Conservation (phyloP, 1,139 yeast species). For the Lodderomyces orthopsilosis region DNA sequence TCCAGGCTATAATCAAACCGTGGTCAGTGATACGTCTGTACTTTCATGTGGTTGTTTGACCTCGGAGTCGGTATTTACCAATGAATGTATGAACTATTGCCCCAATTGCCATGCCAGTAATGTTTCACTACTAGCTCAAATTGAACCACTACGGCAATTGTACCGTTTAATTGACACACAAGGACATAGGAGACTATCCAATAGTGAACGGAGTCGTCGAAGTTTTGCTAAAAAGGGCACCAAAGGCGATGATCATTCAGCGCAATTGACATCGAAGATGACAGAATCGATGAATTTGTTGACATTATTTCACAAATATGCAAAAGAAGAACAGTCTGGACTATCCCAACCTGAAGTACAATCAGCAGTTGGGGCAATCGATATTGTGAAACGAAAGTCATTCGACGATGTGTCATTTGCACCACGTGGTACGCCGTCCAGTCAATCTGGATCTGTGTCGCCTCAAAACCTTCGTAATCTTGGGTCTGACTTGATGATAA, state of each 20-base stretch:
- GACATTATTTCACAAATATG: constrained; percentile 40
- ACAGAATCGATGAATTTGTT: constrained; percentile 36
- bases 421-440: background rate
- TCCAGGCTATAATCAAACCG: constrained; percentile 21
- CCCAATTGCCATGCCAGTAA: constrained; percentile 45
- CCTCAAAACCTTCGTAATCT: constrained; percentile 13
- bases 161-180: constrained; percentile 21
- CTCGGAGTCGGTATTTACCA: constrained; percentile 44
- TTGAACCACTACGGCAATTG: constrained; percentile 54
- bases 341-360: background rate
- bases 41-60: constrained; percentile 72
- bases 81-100: constrained; percentile 31
- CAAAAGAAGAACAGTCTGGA: constrained; percentile 33
- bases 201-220: constrained; percentile 17
- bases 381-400: constrained; percentile 6
- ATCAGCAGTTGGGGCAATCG: background rate
- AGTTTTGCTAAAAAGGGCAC: constrained; percentile 25
- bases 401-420: background rate
- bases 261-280: background rate
- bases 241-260: constrained; percentile 17
- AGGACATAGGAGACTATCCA: constrained; percentile 1
- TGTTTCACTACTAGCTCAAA: constrained; percentile 39
- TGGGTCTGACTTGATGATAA: constrained; percentile 6
- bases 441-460: constrained; percentile 15
- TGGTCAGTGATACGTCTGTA: constrained; percentile 51